Conservation (phyloP, 1,139 yeast genomes). For the Sugiyamaella xylanicola region DNA sequence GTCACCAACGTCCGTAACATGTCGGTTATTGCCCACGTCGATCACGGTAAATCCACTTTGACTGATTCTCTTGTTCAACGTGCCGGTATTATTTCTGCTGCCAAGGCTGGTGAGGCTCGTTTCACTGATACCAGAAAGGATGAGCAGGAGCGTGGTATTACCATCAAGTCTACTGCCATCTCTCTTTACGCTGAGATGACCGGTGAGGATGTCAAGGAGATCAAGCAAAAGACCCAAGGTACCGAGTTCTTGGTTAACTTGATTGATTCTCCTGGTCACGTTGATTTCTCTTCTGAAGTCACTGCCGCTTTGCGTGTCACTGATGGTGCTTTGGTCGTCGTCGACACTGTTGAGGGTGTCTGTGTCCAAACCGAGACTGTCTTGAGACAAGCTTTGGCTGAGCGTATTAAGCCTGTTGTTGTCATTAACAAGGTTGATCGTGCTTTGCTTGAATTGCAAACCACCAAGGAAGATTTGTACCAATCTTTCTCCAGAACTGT, state of each 20-base stretch:
- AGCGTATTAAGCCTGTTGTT: constrained; percentile 99
- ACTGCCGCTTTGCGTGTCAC: constrained; percentile 99
- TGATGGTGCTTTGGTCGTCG: constrained; percentile 99
- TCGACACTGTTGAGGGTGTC: constrained; percentile 99
- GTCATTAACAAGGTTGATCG: constrained; percentile 99
- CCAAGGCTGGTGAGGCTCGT: constrained; percentile 99
- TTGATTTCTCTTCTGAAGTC: constrained; percentile 99
- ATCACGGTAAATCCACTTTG: constrained; percentile 99
- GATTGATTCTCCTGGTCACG: constrained; percentile 99
- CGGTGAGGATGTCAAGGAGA: constrained; percentile 93
- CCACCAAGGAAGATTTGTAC: constrained; percentile 97
- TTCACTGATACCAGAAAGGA: constrained; percentile 99
- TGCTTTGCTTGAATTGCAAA: constrained; percentile 98
- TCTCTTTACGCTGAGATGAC: constrained; percentile 89
- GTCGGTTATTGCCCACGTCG: constrained; percentile 99
- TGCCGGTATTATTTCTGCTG: constrained; percentile 99
- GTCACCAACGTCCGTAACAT: constrained; percentile 99
- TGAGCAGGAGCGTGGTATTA: constrained; percentile 99
- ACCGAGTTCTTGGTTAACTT: constrained; percentile 94
- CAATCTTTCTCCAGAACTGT: constrained; percentile 98
- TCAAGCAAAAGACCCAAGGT: constrained; percentile 93
- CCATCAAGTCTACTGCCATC: constrained; percentile 98
- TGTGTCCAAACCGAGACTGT: constrained; percentile 99
- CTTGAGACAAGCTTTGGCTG: constrained; percentile 98
- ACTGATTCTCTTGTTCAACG: constrained; percentile 98